Evolutionary conservation across 2,329 filamentous ascomycete genomes (phyloP), one percentile per base, ranked within the genome.

Genomic region (Exophiala sp.): DNA sequence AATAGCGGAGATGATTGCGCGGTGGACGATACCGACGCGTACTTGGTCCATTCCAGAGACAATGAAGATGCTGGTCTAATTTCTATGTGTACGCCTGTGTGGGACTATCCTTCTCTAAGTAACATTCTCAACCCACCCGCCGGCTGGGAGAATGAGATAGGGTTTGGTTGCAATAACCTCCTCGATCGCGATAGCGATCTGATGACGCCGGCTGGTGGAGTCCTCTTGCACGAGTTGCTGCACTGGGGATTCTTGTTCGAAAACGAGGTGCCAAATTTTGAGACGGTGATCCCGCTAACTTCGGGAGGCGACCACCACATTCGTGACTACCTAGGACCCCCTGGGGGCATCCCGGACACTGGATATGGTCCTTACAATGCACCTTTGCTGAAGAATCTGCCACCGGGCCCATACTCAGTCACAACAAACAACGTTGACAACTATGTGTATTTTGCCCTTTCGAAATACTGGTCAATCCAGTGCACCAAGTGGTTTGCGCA

Each of bases 161-260:
- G 50, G 2, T 52, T 21, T 24, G 50, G 43, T 1, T 52, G 50
- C 24, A 43, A 52, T 14, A 24, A 16, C 16, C 24, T 52, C 11
- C 29, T 34, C 18, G 42, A 41, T 29, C 43, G 42, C 11, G 50
- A 52, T 34, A 38, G 16, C 16, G 41, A 47, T 32, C 33, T 39
- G 14, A 47, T 47, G 50, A 39, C 34, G 29, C 34, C 29, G 10
- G 12, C 35, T 29, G 43, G 50, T 7, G 50, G 50, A 10, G 24
- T 52, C 7, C 32, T 52, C 14, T 34, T 52, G 29, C 50, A 47
- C 21, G 42, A 52, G 24, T 8, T 52, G 10, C n/a, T 52, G 21
- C 42, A 52, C 10, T 52, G 43, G 50, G 6, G 11, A 3, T 38
- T 24, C 16, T 24, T 47, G 14, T 32, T 52, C 10, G 9, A 33